Conservation (phyloP, 2,329 filamentous ascomycete genomes). For the Ciborinia camelliae region DNA sequence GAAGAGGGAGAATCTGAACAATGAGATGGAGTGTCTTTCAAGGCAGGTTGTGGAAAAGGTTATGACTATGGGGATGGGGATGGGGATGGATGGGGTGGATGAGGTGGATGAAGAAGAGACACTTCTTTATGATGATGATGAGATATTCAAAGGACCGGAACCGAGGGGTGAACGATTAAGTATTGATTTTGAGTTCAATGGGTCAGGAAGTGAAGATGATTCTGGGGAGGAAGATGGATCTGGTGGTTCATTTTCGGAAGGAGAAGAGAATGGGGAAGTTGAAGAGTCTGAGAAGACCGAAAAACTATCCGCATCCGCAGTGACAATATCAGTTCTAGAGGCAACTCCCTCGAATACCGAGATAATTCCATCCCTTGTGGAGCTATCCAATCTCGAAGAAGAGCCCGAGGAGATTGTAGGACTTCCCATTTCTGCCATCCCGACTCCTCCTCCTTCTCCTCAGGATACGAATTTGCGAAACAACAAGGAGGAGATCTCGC, state of each 20-base stretch:
- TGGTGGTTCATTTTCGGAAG: neutral
- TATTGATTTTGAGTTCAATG: neutral
- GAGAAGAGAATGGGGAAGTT: neutral
- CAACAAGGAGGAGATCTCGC: too few species aligned
- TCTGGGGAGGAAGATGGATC: neutral
- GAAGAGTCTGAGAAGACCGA: neutral
- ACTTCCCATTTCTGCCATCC: too few species aligned
- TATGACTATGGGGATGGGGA: neutral
- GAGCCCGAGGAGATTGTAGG: too few species aligned
- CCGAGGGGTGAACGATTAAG: neutral
- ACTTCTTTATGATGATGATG: neutral
- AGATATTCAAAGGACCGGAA: neutral
- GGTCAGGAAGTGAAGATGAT: neutral
- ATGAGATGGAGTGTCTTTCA: neutral
- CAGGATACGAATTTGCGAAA: too few species aligned
- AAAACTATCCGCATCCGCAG: neutral
- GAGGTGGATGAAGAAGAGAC: neutral
- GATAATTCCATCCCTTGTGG: too few species aligned
- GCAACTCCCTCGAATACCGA: neutral
- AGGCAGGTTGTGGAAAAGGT: neutral
- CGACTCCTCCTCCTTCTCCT: too few species aligned
- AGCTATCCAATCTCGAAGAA: too few species aligned
- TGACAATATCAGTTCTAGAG: neutral
- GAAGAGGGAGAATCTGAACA: neutral
- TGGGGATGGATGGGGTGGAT: neutral